Evolutionary conservation across 495 filamentous ascomycete species (phyloP).

Genomic region (Pseudomonodictys pantanalensis): DNA sequence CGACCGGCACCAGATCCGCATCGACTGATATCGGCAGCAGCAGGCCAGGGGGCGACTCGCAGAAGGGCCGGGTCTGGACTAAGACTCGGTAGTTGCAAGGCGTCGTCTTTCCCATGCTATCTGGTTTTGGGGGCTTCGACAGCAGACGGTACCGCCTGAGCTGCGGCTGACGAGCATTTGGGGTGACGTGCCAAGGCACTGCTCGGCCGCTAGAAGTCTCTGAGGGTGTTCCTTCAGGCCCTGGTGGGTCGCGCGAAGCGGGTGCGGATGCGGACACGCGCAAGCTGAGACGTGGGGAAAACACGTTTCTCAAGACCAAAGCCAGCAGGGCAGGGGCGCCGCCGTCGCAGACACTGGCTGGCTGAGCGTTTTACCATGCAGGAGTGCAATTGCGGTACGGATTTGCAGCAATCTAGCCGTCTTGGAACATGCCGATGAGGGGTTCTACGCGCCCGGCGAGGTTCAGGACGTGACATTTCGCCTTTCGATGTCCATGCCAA

Average conservation of each 20-base stretch:
- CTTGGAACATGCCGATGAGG: not conserved
- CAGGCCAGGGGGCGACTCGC: not conserved
- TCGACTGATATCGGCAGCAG: not conserved
- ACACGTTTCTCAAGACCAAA: not conserved
- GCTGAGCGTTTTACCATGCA: not conserved
- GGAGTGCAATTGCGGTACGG: not conserved
- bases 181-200: not conserved
- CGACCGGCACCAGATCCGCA: not conserved
- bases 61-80: not conserved
- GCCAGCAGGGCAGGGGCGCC: not conserved
- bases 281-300: slow-evolving; percentile 9
- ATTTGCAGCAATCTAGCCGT: not conserved
- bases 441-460: not conserved
- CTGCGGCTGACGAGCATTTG: not conserved
- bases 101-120: not conserved
- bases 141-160: not conserved
- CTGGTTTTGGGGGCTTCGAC: not conserved
- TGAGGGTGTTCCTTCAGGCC: not conserved
- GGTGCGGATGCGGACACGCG: not conserved
- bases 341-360: not conserved
- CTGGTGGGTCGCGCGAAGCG: not conserved
- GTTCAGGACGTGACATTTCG: not conserved
- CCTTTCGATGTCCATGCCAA: not conserved
- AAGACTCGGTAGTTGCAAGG: not conserved
- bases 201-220: slow-evolving; percentile 3